Evolutionary conservation across 495 filamentous ascomycete species (phyloP), one percentile per base, ranked within the genome.

Genomic region (Aspergillus funiculosus): DNA sequence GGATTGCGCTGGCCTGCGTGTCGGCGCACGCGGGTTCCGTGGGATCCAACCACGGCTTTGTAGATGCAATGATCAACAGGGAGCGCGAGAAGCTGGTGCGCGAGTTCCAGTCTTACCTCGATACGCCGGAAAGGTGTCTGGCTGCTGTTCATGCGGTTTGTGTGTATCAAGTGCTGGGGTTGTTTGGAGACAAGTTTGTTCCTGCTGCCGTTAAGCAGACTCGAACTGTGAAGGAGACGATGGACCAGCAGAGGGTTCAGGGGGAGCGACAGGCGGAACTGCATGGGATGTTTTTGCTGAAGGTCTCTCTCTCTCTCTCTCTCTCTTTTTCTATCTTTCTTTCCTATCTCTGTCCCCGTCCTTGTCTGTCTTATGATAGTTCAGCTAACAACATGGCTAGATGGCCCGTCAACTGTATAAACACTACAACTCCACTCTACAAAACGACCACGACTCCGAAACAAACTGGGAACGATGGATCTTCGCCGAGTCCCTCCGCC

Each of bases 401-500:
- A 48, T 56, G 40, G 38, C 36, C 19, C 48, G 49, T 19, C 48
- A 27, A 4, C 25, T 56, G 5, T 49, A 40, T 27, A 35, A 43
- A 10, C 22, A 46, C 9, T 37, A 52, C 32, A 34, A 25, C 9
- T 8, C 20, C 20, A 21, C 30, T 4, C 25, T 56, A 3, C 22
- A 19, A 8, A 38, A 32, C 24, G 20, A 36, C n/a, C 53, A 56
- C 41, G 26, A 32, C 7, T 30, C 45, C 18, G 53, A 56, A 43
- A 37, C 20, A 0, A 41, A 52, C 19, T 56, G 53, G 53, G 29
- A 36, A 2, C 44, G 45, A 9, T 56, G 53, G 53, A 56, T 52
- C 13, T 56, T 52, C 37, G 37, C 20, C n/a, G 53, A 56, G 19
- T 52, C 53, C n/a, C 36, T 56, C 11, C 48, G 53, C 11, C 53